Evolutionary conservation across 345 rosid species (phyloP), one percentile per base, ranked within the genome.

Genomic region (Raphanus raphanistrum): DNA sequence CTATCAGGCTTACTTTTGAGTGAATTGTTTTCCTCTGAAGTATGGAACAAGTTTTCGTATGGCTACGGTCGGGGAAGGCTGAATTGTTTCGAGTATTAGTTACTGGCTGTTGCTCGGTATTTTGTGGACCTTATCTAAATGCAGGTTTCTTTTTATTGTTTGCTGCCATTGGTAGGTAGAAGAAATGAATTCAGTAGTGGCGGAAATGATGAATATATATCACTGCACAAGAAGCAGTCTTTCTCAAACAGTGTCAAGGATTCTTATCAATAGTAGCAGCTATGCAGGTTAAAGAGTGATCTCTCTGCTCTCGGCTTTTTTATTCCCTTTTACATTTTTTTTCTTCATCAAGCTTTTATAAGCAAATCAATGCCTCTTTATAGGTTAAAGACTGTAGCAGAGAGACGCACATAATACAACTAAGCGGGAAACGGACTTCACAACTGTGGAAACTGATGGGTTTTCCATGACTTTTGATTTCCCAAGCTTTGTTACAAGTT

Each of bases 351-450:
- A 35, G 64, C 2, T n/a, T 60, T 32, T 13, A 68, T 4, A 52
- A 52, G 33, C 60, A 54, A 70, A 76, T 21, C 68, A 21, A 3
- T 65, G 38, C 61, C 10, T 71, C 62, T 73, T 63, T 38, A 62
- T 83, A 91, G 98, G 92, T 92, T 55, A 90, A 88, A 66, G 87
- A 86, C 76, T 86, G 89, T 82, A 94, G 97, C 92, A 80, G 90
- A 90, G 88, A 92, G 82, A 91, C 96, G 43, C 97, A 94, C 76
- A 78, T 88, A 80, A 78, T 89, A 82, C 96, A 94, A 83, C 82
- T 86, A 81, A 87, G 84, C 73, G 82, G 82, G 2, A 76, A 80
- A 70, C 91, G 88, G 91, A 90, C 90, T 36, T 84, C 87, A 81
- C 85, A 25, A 82, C 80, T 84, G 82, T 83, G 92, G 94, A 85